Conservation (phyloP, 2,329 filamentous ascomycete genomes). For the Trichophyton schoenleinii region DNA sequence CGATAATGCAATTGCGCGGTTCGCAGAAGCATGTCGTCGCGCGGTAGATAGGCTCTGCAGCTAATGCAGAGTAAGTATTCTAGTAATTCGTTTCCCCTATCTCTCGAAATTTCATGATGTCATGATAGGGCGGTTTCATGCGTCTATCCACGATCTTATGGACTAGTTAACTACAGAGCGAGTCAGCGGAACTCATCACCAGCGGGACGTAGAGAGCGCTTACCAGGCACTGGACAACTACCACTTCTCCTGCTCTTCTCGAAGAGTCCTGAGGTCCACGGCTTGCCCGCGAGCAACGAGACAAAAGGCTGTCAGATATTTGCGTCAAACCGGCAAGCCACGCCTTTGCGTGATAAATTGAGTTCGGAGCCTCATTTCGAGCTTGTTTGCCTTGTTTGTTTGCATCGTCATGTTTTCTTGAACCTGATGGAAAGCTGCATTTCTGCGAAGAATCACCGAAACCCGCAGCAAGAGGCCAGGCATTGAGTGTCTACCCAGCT, state of each 20-base stretch:
- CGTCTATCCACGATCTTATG: not conserved
- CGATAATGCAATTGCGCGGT: constrained; percentile 25
- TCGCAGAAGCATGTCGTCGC: constrained; percentile 19
- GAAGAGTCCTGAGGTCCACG: not conserved
- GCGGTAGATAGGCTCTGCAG: not conserved
- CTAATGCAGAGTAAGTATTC: not conserved
- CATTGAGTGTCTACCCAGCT: constrained; percentile 6
- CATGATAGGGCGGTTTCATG: not conserved
- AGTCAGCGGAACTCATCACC: not conserved
- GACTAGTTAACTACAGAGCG: too few relatives aligned
- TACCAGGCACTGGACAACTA: not conserved
- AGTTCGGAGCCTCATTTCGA: not conserved
- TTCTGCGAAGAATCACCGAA: not conserved
- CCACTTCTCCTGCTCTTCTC: not conserved
- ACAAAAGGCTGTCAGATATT: not conserved
- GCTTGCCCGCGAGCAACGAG: not conserved
- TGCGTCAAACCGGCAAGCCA: not conserved
- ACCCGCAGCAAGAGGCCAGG: not conserved
- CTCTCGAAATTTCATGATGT: not conserved
- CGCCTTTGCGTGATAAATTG: not conserved
- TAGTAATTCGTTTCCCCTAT: not conserved
- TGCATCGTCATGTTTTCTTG: constrained; percentile 3
- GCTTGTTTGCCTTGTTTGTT: constrained; percentile 14
- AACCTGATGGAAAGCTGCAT: not conserved
- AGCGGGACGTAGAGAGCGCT: not conserved